Evolutionary conservation across 345 rosid genomes (phyloP), one percentile per base, ranked within the genome.

Genomic region (Melaleuca quinquenervia): DNA sequence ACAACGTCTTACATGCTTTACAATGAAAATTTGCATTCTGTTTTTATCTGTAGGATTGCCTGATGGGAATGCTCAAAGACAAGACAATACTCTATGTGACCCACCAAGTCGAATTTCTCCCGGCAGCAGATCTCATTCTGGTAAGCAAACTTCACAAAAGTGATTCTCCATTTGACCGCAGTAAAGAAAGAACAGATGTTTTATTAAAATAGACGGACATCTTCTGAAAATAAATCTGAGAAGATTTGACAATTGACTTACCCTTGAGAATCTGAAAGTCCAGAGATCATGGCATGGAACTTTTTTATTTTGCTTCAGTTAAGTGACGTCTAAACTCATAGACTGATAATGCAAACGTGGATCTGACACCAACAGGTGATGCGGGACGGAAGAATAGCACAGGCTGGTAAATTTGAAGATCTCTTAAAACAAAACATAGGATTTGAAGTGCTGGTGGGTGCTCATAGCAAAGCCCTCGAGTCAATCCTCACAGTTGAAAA

Each of bases 21-120:
- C 27, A 64, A 12, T n/a, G 12, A 24, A 11, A n/a, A 50, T 24
- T 26, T 11, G 51, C 55, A 3, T 50, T 5, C 16, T 29, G 52
- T 32, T 32, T 52, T 78, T 82, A 62, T 90, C 85, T 88, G 78
- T 87, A 96, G 99, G 98, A 96, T 2, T 96, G 98, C 90, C 91
- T 96, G 86, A 92, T 93, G 98, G 98, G 98, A 87, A 87, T 94
- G 60, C 92, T 96, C 18, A 94, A 92, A 88, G 92, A 92, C 48
- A 96, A 94, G 88, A 96, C 97, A 11, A 90, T 93, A 62, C 89
- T 96, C 87, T 96, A 93, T 83, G 98, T 96, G 55, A 95, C 99
- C 36, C 99, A 96, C 92, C 99, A 96, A 94, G 96, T 96, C 21
- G 99, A 96, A 92, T 95, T 96, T 91, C 97, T 96, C 86, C 97